Conservation (phyloP, 768 basidiomycete species). For the Daedalea quercina region DNA sequence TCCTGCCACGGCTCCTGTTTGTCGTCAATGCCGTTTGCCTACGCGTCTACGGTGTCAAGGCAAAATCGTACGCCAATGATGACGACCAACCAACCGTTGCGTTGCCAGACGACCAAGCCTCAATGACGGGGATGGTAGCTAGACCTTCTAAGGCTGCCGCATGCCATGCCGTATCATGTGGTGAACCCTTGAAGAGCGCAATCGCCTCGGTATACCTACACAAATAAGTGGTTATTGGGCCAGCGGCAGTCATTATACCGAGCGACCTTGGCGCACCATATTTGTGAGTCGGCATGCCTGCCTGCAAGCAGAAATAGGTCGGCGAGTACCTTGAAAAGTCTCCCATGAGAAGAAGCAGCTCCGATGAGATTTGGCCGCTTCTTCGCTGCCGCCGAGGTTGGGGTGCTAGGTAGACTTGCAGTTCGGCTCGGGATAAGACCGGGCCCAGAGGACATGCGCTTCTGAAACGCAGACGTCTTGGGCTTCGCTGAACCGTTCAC, state of each 20-base stretch:
- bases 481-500: conserved; percentile 15
- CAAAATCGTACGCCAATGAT: conserved; percentile 7
- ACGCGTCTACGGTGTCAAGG: neutral
- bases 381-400: conserved; percentile 31
- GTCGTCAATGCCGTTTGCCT: conserved; percentile 14
- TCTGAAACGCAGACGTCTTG: conserved; percentile 30
- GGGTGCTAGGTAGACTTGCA: conserved; percentile 35
- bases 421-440: conserved; percentile 37
- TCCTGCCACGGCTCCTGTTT: conserved; percentile 80
- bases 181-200: conserved; percentile 58
- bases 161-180: conserved; percentile 80
- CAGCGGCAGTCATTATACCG: neutral
- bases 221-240: neutral
- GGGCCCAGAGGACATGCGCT: conserved; percentile 46
- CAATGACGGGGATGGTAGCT: conserved; percentile 71
- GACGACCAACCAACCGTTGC: conserved; percentile 48
- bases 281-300: conserved; percentile 71
- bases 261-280: conserved; percentile 46
- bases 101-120: conserved; percentile 77
- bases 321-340: conserved; percentile 82
- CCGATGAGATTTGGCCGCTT: conserved; percentile 61
- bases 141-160: conserved; percentile 84
- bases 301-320: conserved; percentile 88
- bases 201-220: conserved; percentile 83
- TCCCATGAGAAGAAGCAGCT: conserved; percentile 71